phyloP scores from a whole-genome alignment of 139 green algal genomes.

The Chlorella sorokiniana region DNA sequence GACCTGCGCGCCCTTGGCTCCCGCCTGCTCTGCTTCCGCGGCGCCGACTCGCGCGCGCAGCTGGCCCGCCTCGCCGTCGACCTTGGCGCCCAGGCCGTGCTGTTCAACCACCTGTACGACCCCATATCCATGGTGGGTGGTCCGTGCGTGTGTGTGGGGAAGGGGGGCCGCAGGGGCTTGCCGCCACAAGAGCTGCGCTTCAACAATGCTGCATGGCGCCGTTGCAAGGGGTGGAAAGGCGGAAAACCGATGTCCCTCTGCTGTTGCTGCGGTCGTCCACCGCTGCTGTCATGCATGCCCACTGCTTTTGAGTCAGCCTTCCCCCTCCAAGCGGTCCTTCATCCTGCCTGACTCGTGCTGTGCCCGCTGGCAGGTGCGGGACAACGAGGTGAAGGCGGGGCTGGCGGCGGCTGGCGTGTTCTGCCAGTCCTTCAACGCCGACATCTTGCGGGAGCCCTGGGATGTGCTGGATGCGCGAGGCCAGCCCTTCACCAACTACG shows the following conservation, averaged over 20 bases:
- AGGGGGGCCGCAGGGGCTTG: background rate
- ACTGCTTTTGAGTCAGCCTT: too few species aligned
- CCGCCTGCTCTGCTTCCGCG: conserved; percentile 66
- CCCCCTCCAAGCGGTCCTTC: too few species aligned
- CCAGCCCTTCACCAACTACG: conserved; percentile 78
- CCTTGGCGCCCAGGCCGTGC: conserved; percentile 69
- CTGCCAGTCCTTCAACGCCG: conserved; percentile 81
- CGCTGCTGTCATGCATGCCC: background rate
- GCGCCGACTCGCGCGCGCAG: conserved; percentile 52
- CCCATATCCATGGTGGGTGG: conserved; percentile 83
- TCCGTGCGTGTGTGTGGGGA: background rate
- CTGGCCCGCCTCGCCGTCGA: conserved; percentile 66
- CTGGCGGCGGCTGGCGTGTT: conserved; percentile 56
- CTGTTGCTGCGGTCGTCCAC: too few species aligned
- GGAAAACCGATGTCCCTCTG: too few species aligned
- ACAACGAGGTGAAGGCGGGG: conserved; percentile 80
- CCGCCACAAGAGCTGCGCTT: background rate
- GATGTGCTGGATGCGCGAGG: conserved; percentile 74
- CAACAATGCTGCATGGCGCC: too few species aligned
- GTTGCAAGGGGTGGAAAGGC: too few species aligned
- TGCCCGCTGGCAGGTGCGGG: conserved; percentile 39
- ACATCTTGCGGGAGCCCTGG: conserved; percentile 94
- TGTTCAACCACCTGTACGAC: conserved; percentile 97
- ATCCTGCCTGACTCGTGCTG: background rate
- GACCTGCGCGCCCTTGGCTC: conserved; percentile 76